Percentiles rank a stretch among this genome's conserved stretches.
Evolutionary conservation across 202 grass and related monocot genomes (phyloP).

Genomic region (Panicum virgatum): DNA sequence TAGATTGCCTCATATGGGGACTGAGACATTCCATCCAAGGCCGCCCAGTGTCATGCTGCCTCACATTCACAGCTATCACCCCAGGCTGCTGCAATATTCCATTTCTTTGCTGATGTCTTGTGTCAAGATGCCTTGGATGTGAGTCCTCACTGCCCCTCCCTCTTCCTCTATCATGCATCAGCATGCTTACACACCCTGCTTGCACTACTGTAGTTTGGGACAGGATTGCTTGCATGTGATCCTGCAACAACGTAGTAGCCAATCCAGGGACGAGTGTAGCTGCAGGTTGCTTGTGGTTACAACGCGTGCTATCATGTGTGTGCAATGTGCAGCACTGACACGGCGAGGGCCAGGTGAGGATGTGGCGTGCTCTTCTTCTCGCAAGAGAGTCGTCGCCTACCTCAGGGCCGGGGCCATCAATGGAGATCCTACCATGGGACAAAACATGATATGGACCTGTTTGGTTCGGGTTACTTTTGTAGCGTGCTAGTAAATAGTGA

Average conservation of each 20-base stretch:
- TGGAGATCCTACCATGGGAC: constrained; percentile 73
- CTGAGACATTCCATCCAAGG: constrained; percentile 89
- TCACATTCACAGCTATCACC: constrained; percentile 39
- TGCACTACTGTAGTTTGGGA: constrained; percentile 32
- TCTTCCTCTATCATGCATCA: constrained; percentile 30
- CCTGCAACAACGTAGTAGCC: constrained; percentile 7
- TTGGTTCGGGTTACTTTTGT: too few relatives aligned
- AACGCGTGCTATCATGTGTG: neutral
- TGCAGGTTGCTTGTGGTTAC: constrained; percentile 20
- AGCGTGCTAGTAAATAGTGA: too few relatives aligned
- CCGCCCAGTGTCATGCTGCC: constrained; percentile 48
- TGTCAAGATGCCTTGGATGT: constrained; percentile 92
- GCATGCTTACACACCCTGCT: neutral
- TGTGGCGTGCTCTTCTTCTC: constrained; percentile 40
- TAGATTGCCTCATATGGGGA: constrained; percentile 63
- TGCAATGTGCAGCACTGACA: constrained; percentile 42
- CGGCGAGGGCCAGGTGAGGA: neutral
- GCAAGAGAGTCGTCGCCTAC: constrained; percentile 11
- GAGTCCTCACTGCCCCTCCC: constrained; percentile 80
- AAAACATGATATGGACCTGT: constrained; percentile 74
- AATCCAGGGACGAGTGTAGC: constrained; percentile 17
- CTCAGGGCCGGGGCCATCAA: constrained; percentile 34
- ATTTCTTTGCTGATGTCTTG: constrained; percentile 96
- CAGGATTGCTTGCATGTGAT: constrained; percentile 41
- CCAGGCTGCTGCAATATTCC: constrained; percentile 73